phyloP scores from a whole-genome alignment of 2,329 filamentous ascomycete genomes.

The Teratosphaeria pseudoeucalypti region DNA sequence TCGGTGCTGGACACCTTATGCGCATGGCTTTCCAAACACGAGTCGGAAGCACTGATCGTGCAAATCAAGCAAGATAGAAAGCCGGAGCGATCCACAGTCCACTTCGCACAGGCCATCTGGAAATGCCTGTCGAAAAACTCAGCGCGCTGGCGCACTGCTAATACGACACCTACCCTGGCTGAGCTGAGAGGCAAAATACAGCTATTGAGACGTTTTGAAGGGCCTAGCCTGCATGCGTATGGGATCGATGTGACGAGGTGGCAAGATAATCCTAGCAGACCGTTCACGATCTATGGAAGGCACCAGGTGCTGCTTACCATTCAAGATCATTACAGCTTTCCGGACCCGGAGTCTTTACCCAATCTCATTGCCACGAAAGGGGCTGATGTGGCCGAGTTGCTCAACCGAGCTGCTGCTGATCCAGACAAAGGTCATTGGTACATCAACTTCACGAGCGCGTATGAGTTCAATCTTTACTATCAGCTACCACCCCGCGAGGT shows the following conservation, averaged over 20 bases:
- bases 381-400: conserved; percentile 28
- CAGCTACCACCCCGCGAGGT: conserved; percentile 28
- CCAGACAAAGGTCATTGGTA: conserved; percentile 26
- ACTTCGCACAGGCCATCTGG: conserved; percentile 31
- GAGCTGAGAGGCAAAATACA: conserved; percentile 27
- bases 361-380: conserved; percentile 32
- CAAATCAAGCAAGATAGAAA: conserved; percentile 27
- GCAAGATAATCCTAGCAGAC: conserved; percentile 25
- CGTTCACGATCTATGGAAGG: conserved; percentile 30
- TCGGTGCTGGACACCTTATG: conserved; percentile 21
- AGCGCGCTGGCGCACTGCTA: conserved; percentile 23
- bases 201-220: conserved; percentile 24
- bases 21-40: conserved; percentile 19
- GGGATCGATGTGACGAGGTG: conserved; percentile 26
- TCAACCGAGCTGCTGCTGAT: conserved; percentile 25
- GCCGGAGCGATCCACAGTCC: conserved; percentile 19
- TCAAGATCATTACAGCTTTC: conserved; percentile 40
- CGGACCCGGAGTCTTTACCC: conserved; percentile 28
- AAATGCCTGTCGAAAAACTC: conserved; percentile 15
- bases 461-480: conserved; percentile 31
- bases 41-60: conserved; percentile 23
- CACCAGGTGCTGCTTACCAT: conserved; percentile 30
- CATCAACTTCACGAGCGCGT: conserved; percentile 37
- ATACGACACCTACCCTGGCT: conserved; percentile 23
- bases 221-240: conserved; percentile 12